phyloP scores from a whole-genome alignment of 2,329 filamentous ascomycete species.

The Penicillium oxalicum region DNA sequence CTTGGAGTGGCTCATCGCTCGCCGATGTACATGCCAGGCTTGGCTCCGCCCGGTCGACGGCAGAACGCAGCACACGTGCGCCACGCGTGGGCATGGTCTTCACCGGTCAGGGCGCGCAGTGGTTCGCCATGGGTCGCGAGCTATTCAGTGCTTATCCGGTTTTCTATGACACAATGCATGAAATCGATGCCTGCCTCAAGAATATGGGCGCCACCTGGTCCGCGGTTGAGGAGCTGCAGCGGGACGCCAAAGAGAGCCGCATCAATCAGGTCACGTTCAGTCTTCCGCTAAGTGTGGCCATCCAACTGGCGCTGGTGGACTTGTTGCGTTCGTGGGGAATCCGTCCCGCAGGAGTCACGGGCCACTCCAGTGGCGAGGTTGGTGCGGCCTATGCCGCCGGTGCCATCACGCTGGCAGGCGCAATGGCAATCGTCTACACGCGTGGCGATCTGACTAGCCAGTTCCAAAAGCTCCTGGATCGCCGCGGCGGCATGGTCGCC shows the following conservation, averaged over 20 bases:
- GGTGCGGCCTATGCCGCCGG: background rate
- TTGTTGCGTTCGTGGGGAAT: background rate
- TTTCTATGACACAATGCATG: background rate
- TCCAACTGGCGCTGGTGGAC: background rate
- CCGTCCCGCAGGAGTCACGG: background rate
- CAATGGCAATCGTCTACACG: background rate
- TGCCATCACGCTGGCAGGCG: background rate
- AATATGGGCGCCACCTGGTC: no score
- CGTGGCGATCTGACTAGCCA: background rate
- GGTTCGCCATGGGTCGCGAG: background rate
- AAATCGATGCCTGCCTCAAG: background rate
- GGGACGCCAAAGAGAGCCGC: no score
- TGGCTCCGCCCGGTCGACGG: background rate
- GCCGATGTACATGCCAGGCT: background rate
- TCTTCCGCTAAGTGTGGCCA: background rate
- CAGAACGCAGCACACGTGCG: background rate
- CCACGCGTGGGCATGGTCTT: background rate
- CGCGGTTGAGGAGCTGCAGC: no score
- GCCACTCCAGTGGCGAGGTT: background rate
- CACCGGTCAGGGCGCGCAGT: background rate
- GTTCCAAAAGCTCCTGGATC: no score
- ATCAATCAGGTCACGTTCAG: no score
- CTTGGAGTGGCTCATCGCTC: background rate
- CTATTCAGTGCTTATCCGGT: background rate
- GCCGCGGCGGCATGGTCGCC: background rate